Evolutionary conservation across 2,329 filamentous ascomycete species (phyloP).

Genomic region (Drechslerella dactyloides): DNA sequence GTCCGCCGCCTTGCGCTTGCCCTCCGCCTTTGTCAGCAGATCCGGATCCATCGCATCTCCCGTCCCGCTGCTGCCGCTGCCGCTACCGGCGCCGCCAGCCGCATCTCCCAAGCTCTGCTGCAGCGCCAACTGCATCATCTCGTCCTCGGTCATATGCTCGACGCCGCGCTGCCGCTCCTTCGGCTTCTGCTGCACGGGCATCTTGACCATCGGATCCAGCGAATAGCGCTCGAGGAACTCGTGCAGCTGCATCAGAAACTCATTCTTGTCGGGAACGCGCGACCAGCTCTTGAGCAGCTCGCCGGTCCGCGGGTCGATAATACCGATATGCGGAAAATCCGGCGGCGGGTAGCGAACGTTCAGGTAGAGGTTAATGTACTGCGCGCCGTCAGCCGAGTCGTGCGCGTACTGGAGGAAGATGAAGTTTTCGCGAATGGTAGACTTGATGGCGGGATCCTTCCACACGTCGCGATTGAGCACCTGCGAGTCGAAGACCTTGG

Average conservation of each 20-base stretch:
- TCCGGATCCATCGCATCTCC: constrained; percentile 75
- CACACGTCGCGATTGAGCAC: constrained; percentile 92
- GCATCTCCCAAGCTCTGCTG: constrained; percentile 75
- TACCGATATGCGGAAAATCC: constrained; percentile 91
- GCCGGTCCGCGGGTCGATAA: constrained; percentile 91
- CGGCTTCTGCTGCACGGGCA: constrained; percentile 72
- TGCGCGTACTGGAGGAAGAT: constrained; percentile 95
- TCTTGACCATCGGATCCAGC: constrained; percentile 83
- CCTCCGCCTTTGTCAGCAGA: constrained; percentile 74
- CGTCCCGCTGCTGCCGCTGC: constrained; percentile 59
- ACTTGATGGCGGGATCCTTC: constrained; percentile 80
- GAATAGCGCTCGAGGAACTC: constrained; percentile 98
- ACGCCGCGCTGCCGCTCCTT: constrained; percentile 80
- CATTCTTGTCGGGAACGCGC: constrained; percentile 75
- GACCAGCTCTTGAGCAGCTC: constrained; percentile 98
- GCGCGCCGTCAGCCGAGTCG: constrained; percentile 75
- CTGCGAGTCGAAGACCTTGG: constrained; percentile 92
- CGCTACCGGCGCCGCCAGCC: constrained; percentile 58
- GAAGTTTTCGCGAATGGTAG: constrained; percentile 88
- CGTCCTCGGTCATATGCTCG: constrained; percentile 90
- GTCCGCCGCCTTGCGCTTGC: constrained; percentile 65
- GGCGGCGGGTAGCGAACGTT: constrained; percentile 66
- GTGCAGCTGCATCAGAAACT: constrained; percentile 88
- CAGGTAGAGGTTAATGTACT: constrained; percentile 85
- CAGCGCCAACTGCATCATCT: constrained; percentile 93